Evolutionary conservation across 1,284 basidiomycete genomes (phyloP).

Genomic region (Porogramme epimiltina): DNA sequence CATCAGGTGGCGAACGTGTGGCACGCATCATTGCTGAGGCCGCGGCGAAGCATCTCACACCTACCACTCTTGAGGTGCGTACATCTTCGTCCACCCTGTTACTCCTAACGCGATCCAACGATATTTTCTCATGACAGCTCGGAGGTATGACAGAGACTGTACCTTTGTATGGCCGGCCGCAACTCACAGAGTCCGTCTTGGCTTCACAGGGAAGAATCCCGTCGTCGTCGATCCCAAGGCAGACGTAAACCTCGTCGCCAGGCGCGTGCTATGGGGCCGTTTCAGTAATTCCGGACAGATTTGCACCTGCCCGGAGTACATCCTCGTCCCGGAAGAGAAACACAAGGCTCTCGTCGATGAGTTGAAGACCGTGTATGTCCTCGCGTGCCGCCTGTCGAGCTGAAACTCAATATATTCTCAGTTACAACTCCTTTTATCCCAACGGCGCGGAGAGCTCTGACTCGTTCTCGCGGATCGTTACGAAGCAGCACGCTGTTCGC

Average conservation of each 20-base stretch:
- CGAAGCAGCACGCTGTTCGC: constrained; percentile 55
- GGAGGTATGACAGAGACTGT: constrained; percentile 9
- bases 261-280: constrained; percentile 81
- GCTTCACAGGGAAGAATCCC: constrained; percentile 73
- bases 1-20: constrained; percentile 69
- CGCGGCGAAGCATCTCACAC: constrained; percentile 85
- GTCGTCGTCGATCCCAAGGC: constrained; percentile 75
- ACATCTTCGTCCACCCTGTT: no score
- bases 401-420: constrained; percentile 22
- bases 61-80: constrained; percentile 81
- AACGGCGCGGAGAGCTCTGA: constrained; percentile 45
- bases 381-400: constrained; percentile 1
- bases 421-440: constrained; percentile 53
- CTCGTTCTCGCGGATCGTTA: constrained; percentile 50
- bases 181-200: neutral
- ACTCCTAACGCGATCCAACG: no score
- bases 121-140: constrained; percentile 3
- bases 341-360: constrained; percentile 66
- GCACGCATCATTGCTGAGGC: constrained; percentile 80
- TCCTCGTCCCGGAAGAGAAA: constrained; percentile 64
- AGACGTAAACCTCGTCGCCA: constrained; percentile 59
- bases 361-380: constrained; percentile 57
- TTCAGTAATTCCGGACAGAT: constrained; percentile 70
- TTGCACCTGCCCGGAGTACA: constrained; percentile 42
- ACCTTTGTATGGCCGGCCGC: neutral